A percentile compares a stretch with the other conserved stretches of the same genome.
These are phyloP conservation scores for Aspergillus clavatus DNA, from an alignment of 2,329 filamentous ascomycete genomes.

Conservation along the genomic window DNA sequence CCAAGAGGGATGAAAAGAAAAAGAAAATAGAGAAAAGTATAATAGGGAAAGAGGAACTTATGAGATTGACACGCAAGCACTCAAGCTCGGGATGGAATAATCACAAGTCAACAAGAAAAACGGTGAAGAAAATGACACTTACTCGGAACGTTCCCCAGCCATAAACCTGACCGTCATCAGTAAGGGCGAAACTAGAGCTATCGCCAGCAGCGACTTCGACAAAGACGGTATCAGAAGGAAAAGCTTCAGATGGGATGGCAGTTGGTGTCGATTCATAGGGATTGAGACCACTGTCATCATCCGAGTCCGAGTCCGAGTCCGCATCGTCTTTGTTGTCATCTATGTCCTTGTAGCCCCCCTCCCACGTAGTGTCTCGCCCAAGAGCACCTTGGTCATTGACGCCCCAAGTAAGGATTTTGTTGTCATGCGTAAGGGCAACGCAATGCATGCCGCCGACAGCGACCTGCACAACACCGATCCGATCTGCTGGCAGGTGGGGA, in stretches of 20 bases:
- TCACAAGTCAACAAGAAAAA: too few relatives aligned
- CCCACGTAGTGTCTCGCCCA: conserved; percentile 67
- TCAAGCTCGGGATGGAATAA: too few relatives aligned
- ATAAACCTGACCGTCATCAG: conserved; percentile 56
- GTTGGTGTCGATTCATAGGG: conserved; percentile 53
- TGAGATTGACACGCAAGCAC: too few relatives aligned
- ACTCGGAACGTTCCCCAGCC: conserved; percentile 61
- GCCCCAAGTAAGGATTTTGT: conserved; percentile 80
- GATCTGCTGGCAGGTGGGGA: conserved; percentile 51
- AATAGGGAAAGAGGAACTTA: too few relatives aligned
- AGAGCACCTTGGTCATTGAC: conserved; percentile 82
- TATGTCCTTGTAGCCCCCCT: conserved; percentile 56
- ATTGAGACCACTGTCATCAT: conserved; percentile 53
- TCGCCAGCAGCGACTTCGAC: conserved; percentile 56
- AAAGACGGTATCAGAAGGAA: conserved; percentile 52
- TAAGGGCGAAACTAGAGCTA: conserved; percentile 56
- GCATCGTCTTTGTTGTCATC: conserved; percentile 35
- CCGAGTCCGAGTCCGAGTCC: conserved; percentile 44
- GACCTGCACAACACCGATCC: conserved; percentile 66
- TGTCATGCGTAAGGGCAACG: conserved; percentile 70
- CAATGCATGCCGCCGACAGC: conserved; percentile 80
- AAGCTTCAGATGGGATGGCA: conserved; percentile 44
- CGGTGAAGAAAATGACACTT: conserved; percentile 25
- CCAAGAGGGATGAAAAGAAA: not conserved
- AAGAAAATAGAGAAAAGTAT: not conserved